Evolutionary conservation across 176 grass and related monocot genomes (phyloP).

Genomic region (Aegilops sharonensis): DNA sequence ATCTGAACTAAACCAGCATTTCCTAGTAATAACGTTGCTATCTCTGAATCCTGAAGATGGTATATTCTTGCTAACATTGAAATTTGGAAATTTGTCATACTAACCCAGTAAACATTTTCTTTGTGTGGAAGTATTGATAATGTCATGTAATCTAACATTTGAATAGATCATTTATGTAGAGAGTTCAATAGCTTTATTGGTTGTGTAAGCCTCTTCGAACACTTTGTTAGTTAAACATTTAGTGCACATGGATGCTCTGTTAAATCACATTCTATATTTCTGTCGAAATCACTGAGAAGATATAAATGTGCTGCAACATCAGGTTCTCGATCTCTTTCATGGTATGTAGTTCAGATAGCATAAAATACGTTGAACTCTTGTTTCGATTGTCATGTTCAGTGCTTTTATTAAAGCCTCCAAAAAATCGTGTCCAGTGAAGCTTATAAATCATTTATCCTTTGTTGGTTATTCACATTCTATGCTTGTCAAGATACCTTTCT

Average conservation of each 20-base stretch:
- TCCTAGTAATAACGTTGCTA: background rate
- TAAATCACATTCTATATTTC: background rate
- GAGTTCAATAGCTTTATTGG: background rate
- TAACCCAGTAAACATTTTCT: background rate
- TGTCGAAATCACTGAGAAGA: background rate
- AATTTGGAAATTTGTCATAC: background rate
- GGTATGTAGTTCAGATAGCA: background rate
- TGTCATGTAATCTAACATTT: background rate
- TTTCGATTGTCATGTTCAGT: background rate
- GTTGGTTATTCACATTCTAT: background rate
- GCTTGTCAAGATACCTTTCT: slow-evolving; percentile 1
- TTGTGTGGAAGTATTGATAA: background rate
- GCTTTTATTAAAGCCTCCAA: background rate
- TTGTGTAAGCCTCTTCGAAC: background rate
- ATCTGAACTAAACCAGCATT: background rate
- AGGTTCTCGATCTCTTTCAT: background rate
- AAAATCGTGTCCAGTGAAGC: background rate
- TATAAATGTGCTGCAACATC: slow-evolving; percentile 9
- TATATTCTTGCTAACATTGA: background rate
- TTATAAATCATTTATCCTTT: background rate
- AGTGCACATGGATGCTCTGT: background rate
- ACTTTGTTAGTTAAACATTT: background rate
- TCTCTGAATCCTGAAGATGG: background rate
- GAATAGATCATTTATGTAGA: background rate
- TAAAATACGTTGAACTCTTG: background rate